phyloP scores from a whole-genome alignment of 768 basidiomycete species.

The Suillus variegatus region DNA sequence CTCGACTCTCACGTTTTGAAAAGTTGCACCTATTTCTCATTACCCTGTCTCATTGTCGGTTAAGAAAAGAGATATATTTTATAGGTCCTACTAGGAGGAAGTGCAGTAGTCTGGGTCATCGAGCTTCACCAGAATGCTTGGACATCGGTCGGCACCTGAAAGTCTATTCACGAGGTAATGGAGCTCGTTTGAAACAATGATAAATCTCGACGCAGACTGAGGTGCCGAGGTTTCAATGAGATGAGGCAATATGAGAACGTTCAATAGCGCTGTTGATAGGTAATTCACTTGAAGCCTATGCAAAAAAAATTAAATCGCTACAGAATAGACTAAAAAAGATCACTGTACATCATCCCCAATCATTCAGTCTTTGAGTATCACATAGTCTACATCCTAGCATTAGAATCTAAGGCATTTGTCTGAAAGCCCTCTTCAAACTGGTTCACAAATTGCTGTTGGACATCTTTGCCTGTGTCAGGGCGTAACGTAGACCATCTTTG shows the following conservation, averaged over 20 bases:
- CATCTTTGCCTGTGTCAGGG: constrained; percentile 12
- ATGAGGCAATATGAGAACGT: constrained; percentile 36
- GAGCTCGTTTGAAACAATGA: constrained; percentile 32
- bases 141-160: constrained; percentile 9
- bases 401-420: constrained; percentile 32
- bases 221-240: constrained; percentile 26
- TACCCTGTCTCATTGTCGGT: constrained; percentile 8
- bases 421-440: constrained; percentile 21
- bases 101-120: constrained; percentile 25
- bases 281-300: constrained; percentile 37
- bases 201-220: constrained; percentile 27
- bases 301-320: neutral
- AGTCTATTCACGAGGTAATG: constrained; percentile 20
- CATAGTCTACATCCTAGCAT: constrained; percentile 24
- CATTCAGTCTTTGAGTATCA: constrained; percentile 39
- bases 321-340: neutral
- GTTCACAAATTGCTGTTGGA: constrained; percentile 31
- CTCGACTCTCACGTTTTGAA: constrained; percentile 24
- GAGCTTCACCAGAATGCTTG: constrained; percentile 28
- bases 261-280: constrained; percentile 33
- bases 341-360: constrained; percentile 45
- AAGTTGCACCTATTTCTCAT: constrained; percentile 22
- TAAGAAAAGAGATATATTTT: constrained; percentile 1
- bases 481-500: neutral
- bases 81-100: constrained; percentile 16